Evolutionary conservation across 179 eudicot species (phyloP).

Genomic region (Beta macrorhiza): DNA sequence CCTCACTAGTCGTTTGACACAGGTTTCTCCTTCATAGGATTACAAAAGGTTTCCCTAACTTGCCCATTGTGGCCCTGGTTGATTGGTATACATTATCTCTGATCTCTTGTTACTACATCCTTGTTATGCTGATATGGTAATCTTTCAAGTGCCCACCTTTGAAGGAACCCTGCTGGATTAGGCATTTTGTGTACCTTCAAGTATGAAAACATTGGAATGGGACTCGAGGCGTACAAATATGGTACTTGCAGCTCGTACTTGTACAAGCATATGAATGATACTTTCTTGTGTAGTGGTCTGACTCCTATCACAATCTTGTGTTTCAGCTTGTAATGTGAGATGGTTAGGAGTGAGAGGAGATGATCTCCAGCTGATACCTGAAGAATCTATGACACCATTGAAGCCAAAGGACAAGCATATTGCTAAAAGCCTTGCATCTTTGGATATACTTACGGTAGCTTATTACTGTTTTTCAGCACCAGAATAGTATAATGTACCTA

Average conservation of each 20-base stretch:
- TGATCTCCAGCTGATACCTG: constrained; percentile 74
- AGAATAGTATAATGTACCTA: background rate
- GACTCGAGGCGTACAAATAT: constrained; percentile 92
- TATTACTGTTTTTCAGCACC: background rate
- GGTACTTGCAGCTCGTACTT: constrained; percentile 38
- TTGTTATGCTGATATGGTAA: constrained; percentile 38
- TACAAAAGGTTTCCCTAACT: constrained; percentile 62
- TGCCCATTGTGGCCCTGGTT: constrained; percentile 68
- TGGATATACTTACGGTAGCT: constrained; percentile 65
- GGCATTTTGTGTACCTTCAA: constrained; percentile 88
- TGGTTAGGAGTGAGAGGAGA: constrained; percentile 86
- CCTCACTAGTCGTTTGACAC: constrained; percentile 16
- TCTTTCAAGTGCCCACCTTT: constrained; percentile 10
- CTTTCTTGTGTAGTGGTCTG: background rate
- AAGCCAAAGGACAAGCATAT: constrained; percentile 77
- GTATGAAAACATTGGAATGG: constrained; percentile 94
- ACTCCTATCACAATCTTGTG: constrained; percentile 13
- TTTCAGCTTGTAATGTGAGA: constrained; percentile 82
- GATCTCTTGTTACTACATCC: background rate
- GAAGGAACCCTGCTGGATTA: constrained; percentile 91
- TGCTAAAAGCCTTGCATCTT: constrained; percentile 78
- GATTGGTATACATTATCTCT: constrained; percentile 60
- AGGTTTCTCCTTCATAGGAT: constrained; percentile 88
- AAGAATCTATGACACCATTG: constrained; percentile 61
- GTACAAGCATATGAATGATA: background rate